Percentiles rank a stretch among this genome's conserved stretches.
phyloP scores from a whole-genome alignment of 2,329 filamentous ascomycete species.

The Fusarium mangiferae region DNA sequence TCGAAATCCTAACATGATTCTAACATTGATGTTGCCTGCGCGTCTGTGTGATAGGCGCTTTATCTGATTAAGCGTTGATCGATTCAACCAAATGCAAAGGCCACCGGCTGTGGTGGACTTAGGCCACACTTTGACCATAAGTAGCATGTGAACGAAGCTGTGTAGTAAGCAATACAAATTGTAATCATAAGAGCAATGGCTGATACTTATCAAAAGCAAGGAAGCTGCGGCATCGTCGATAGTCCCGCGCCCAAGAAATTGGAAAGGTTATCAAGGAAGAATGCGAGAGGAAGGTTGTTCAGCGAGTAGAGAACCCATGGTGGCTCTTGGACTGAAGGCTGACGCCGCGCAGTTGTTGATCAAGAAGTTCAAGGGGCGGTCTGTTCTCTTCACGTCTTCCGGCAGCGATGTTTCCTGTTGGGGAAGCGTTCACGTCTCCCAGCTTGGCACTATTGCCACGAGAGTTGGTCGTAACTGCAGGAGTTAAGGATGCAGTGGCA shows the following conservation, averaged over 20 bases:
- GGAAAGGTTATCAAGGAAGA: slow-evolving; percentile 15
- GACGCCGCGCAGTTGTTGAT: slow-evolving; percentile 23
- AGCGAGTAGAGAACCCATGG: slow-evolving; percentile 29
- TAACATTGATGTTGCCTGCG: slow-evolving; percentile 33
- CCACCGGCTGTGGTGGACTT: background rate
- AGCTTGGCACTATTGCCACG: slow-evolving; percentile 45
- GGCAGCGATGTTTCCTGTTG: slow-evolving; percentile 27
- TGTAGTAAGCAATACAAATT: slow-evolving; percentile 42
- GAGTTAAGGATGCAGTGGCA: slow-evolving; percentile 61
- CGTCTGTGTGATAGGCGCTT: slow-evolving; percentile 6
- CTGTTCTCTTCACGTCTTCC: slow-evolving; percentile 59
- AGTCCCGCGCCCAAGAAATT: slow-evolving; percentile 6
- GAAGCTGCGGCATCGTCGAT: slow-evolving; percentile 2
- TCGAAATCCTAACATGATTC: slow-evolving; percentile 43
- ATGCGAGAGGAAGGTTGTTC: slow-evolving; percentile 16
- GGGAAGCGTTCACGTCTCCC: slow-evolving; percentile 36
- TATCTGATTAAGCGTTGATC: slow-evolving; percentile 12
- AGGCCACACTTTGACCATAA: slow-evolving; percentile 11
- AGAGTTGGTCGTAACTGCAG: slow-evolving; percentile 52
- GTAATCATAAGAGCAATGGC: slow-evolving; percentile 49
- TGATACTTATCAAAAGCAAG: slow-evolving; percentile 41
- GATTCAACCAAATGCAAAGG: slow-evolving; percentile 10
- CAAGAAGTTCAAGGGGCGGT: slow-evolving; percentile 48
- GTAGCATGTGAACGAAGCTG: slow-evolving; percentile 22
- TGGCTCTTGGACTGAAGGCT: slow-evolving; percentile 27